Conservation (phyloP, 805 yeast genomes). For the Cyberlindnera petersonii region DNA sequence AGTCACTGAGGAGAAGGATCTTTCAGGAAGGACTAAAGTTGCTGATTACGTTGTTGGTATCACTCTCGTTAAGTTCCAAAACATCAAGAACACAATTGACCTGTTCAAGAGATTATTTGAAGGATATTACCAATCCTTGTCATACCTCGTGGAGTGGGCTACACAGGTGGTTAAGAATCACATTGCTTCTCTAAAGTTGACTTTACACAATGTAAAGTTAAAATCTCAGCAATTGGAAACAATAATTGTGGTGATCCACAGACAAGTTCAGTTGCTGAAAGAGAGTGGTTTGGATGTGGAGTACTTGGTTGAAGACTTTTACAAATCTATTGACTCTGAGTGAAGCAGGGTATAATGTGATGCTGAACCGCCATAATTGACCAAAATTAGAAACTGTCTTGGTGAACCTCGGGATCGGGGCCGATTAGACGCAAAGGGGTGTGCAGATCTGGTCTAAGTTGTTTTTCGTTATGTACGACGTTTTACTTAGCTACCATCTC, state of each 20-base stretch:
- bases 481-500: no score
- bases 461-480: no score
- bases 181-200: slow-evolving; percentile 71
- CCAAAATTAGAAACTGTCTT: no score
- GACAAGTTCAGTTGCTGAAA: slow-evolving; percentile 61
- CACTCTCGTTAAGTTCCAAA: slow-evolving; percentile 59
- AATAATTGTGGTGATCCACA: slow-evolving; percentile 50
- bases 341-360: no score
- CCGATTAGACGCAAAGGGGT: no score
- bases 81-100: slow-evolving; percentile 52
- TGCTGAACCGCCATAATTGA: no score
- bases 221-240: slow-evolving; percentile 48
- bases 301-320: slow-evolving; percentile 26
- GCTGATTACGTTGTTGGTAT: slow-evolving; percentile 54
- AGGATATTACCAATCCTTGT: slow-evolving; percentile 39
- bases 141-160: slow-evolving; percentile 48
- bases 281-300: slow-evolving; percentile 68
- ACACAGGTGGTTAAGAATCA: slow-evolving; percentile 8
- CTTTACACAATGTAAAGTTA: slow-evolving; percentile 58
- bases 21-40: slow-evolving; percentile 46
- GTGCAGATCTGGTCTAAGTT: no score
- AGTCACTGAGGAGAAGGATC: slow-evolving; percentile 39
- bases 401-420: no score
- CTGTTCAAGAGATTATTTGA: slow-evolving; percentile 52
- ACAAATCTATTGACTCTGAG: slow-evolving; percentile 19